A percentile compares a stretch with the other conserved stretches of the same genome.
Evolutionary conservation across 176 grass and related monocot species (phyloP).

Genomic region (Dendrocalamus sinicus): DNA sequence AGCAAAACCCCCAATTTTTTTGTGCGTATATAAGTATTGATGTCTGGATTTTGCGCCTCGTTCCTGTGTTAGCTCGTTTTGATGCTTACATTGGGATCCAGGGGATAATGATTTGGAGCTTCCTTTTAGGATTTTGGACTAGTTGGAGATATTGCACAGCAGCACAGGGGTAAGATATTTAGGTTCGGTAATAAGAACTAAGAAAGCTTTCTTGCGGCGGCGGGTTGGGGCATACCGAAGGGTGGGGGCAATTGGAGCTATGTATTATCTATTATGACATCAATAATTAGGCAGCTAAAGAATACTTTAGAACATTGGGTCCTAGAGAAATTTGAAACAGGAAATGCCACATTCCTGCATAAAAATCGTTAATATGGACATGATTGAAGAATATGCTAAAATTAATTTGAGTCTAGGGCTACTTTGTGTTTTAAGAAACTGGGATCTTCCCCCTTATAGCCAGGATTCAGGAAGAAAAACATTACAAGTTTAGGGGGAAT

Average conservation of each 20-base stretch:
- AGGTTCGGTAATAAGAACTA: neutral
- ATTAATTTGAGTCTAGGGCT: conserved; percentile 3
- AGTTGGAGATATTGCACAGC: neutral
- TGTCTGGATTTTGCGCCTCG: neutral
- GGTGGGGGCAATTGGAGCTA: neutral
- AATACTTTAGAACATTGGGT: neutral
- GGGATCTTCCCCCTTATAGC: neutral
- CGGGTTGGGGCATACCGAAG: neutral
- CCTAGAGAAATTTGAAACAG: neutral
- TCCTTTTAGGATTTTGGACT: neutral
- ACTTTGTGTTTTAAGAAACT: neutral
- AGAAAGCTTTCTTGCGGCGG: neutral
- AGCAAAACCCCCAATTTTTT: neutral
- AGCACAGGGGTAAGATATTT: neutral
- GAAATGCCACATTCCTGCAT: neutral
- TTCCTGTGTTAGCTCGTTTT: neutral
- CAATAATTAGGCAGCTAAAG: neutral
- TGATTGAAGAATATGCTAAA: neutral
- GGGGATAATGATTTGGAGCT: neutral
- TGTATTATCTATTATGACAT: neutral
- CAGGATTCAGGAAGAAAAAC: neutral
- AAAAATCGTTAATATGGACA: neutral
- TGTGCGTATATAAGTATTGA: neutral
- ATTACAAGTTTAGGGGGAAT: neutral
- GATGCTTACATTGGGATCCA: neutral